Conservation (phyloP, 257 asterid species). For the Solanum sejunctum region DNA sequence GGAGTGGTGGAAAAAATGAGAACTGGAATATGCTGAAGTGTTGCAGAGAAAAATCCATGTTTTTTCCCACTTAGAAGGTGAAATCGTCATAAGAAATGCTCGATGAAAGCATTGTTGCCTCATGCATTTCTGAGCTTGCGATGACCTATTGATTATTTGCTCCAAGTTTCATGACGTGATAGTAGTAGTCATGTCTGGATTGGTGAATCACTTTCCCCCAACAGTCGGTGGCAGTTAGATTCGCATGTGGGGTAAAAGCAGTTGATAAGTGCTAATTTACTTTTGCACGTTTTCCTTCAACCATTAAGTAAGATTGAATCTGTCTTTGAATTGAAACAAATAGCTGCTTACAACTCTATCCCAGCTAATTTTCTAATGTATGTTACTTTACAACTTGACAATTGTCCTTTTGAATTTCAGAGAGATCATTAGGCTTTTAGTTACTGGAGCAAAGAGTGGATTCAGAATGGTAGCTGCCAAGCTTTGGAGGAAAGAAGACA, state of each 20-base stretch:
- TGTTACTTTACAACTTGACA: not conserved
- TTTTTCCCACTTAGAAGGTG: not conserved
- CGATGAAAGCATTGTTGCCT: not conserved
- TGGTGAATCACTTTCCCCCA: not conserved
- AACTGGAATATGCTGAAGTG: not conserved
- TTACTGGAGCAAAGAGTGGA: conserved; percentile 54
- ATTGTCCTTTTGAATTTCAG: conserved; percentile 25
- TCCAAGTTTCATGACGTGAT: not conserved
- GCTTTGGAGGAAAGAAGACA: conserved; percentile 66
- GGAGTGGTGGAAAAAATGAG: not conserved
- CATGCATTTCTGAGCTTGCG: not conserved
- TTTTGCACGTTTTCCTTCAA: not conserved
- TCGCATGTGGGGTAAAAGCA: not conserved
- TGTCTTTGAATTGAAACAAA: not conserved
- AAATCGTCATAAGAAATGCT: not conserved
- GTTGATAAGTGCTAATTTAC: not conserved
- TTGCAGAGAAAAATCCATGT: not conserved
- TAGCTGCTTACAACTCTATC: not conserved
- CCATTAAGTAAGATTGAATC: not conserved
- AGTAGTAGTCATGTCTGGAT: not conserved
- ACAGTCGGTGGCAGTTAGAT: not conserved
- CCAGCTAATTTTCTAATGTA: not conserved
- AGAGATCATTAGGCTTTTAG: conserved; percentile 49
- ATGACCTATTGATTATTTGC: not conserved
- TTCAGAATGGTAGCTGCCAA: conserved; percentile 43